Percentiles rank a stretch among this genome's conserved stretches.
Conservation (phyloP, 2,329 filamentous ascomycete species). For the Dactylellina sp. region DNA sequence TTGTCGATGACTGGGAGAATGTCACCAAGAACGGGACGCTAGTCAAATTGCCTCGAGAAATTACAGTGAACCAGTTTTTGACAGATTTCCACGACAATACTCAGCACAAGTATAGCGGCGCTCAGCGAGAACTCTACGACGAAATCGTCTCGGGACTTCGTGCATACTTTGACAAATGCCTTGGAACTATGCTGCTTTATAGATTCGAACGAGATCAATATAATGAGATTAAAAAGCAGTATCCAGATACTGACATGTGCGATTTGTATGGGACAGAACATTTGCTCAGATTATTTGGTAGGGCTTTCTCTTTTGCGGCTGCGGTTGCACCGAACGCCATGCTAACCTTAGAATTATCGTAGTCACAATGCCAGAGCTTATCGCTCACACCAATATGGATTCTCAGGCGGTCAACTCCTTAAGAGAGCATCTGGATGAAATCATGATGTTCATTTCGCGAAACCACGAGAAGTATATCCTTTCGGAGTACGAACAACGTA, state of each 20-base stretch:
- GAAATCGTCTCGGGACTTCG: conserved; percentile 85
- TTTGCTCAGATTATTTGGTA: conserved; percentile 83
- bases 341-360: conserved; percentile 33
- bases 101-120: conserved; percentile 34
- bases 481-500: conserved; percentile 79
- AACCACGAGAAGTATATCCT: conserved; percentile 82
- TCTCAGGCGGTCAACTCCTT: conserved; percentile 87
- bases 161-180: conserved; percentile 91
- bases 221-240: conserved; percentile 76
- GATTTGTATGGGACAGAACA: conserved; percentile 96
- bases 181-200: conserved; percentile 90
- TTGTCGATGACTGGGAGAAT: conserved; percentile 99
- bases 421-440: conserved; percentile 86
- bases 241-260: conserved; percentile 71
- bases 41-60: conserved; percentile 81
- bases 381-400: conserved; percentile 99
- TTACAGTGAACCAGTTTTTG: conserved; percentile 81
- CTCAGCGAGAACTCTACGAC: conserved; percentile 73
- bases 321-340: neutral
- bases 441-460: conserved; percentile 85
- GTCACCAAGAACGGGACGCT: conserved; percentile 94
- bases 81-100: conserved; percentile 76
- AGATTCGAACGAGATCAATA: conserved; percentile 94
- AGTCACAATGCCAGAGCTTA: conserved; percentile 92
- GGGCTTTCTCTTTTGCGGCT: neutral